A percentile compares a stretch with the other conserved stretches of the same genome.
phyloP scores from a whole-genome alignment of 2,329 filamentous ascomycete species.

The Parasarocladium wereldwijsianum region DNA sequence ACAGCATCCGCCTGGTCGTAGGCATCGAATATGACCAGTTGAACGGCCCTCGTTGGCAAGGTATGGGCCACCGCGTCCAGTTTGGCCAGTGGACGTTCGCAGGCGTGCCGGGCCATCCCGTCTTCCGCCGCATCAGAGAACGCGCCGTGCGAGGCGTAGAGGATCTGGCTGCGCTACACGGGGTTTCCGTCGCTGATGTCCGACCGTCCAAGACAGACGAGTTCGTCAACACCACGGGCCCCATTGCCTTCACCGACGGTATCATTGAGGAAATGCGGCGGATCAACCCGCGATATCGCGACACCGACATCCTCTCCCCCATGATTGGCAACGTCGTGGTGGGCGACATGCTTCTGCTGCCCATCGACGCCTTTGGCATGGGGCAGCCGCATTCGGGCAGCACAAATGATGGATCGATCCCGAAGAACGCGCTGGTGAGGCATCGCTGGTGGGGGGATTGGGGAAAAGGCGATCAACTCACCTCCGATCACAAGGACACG shows the following conservation, averaged over 20 bases:
- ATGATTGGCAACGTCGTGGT: constrained; percentile 7
- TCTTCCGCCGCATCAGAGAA: constrained; percentile 13
- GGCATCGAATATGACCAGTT: constrained; percentile 16
- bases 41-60: constrained; percentile 11
- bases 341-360: constrained; percentile 10
- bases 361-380: constrained; percentile 14
- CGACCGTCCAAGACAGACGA: constrained; percentile 11
- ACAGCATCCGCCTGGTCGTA: constrained; percentile 11
- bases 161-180: constrained; percentile 4
- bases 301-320: constrained; percentile 5
- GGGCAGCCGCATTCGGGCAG: constrained; percentile 13
- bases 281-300: constrained; percentile 9
- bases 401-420: constrained; percentile 12
- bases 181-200: constrained; percentile 5
- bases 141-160: constrained; percentile 11
- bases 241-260: constrained; percentile 17
- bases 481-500: constrained; percentile 1
- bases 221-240: constrained; percentile 17
- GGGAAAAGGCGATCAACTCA: constrained; percentile 3
- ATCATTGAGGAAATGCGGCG: constrained; percentile 13
- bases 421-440: constrained; percentile 11
- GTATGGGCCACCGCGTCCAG: constrained; percentile 14
- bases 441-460: constrained; percentile 9
- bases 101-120: constrained; percentile 15
- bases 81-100: constrained; percentile 21